phyloP scores from a whole-genome alignment of 2,329 filamentous ascomycete genomes.

The Westerdykella sp. region DNA sequence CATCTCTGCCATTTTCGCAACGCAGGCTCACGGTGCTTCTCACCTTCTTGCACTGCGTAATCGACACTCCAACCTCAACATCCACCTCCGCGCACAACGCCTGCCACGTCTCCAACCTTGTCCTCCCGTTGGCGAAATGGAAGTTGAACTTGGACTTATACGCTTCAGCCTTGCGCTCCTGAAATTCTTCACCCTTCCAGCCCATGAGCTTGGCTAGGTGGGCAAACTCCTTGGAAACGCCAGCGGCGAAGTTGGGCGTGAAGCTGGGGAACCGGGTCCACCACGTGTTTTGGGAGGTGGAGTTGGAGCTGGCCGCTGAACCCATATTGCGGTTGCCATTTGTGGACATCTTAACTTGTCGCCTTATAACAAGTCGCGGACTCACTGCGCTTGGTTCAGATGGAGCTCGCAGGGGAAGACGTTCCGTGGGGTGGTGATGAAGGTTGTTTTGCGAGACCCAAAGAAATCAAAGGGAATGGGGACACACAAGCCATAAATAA shows the following conservation, averaged over 20 bases:
- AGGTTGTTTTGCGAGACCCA: too few relatives aligned
- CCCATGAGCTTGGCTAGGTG: slow-evolving; percentile 14
- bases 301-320: too few relatives aligned
- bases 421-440: too few relatives aligned
- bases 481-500: too few relatives aligned
- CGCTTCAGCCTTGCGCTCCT: slow-evolving; percentile 5
- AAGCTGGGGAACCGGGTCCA: slow-evolving; percentile 16
- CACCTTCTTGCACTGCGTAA: slow-evolving; percentile 26
- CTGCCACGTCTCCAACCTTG: slow-evolving; percentile 19
- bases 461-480: too few relatives aligned
- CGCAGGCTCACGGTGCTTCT: not conserved
- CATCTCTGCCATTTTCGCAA: not conserved
- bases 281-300: slow-evolving; percentile 5
- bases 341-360: too few relatives aligned
- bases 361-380: too few relatives aligned
- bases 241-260: slow-evolving; percentile 8
- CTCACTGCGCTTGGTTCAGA: too few relatives aligned
- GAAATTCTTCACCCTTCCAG: slow-evolving; percentile 7
- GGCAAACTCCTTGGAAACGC: slow-evolving; percentile 15
- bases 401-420: too few relatives aligned
- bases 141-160: slow-evolving; percentile 14
- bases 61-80: slow-evolving; percentile 10
- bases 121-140: slow-evolving; percentile 12
- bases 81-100: slow-evolving; percentile 21
- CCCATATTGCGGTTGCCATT: too few relatives aligned